Percentiles rank a stretch among this genome's conserved stretches.
These are phyloP conservation scores for Ophiostoma tasmaniense DNA, from an alignment of 2,329 filamentous ascomycete species.

Conservation along the genomic window DNA sequence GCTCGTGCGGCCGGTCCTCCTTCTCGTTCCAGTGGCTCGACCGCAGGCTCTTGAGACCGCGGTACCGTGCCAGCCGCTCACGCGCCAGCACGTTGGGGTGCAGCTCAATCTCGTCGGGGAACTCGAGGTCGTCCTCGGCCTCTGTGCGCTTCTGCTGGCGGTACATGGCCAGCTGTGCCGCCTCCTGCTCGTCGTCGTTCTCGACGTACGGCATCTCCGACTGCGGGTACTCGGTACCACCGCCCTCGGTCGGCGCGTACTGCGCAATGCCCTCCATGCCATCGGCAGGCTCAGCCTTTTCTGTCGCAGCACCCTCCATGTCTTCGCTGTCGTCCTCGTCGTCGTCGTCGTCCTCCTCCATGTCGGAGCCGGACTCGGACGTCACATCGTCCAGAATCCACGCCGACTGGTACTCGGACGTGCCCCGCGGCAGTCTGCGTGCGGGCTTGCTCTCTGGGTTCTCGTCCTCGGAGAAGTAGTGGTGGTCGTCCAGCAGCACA, in stretches of 20 bases:
- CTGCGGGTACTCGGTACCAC: conserved; percentile 74
- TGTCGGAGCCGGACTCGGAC: conserved; percentile 76
- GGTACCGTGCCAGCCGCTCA: conserved; percentile 77
- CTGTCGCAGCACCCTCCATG: conserved; percentile 42
- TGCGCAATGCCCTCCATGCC: conserved; percentile 63
- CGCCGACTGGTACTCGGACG: conserved; percentile 85
- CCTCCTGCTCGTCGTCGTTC: conserved; percentile 72
- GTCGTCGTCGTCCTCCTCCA: conserved; percentile 57
- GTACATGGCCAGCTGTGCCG: conserved; percentile 72
- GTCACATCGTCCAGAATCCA: conserved; percentile 78
- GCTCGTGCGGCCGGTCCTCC: conserved; percentile 79
- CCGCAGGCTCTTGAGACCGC: conserved; percentile 84
- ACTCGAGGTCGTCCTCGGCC: conserved; percentile 87
- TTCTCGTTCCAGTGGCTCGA: conserved; percentile 82
- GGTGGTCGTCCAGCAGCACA: conserved; percentile 89
- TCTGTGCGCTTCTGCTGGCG: conserved; percentile 70
- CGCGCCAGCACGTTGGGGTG: conserved; percentile 78
- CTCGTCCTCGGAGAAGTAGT: conserved; percentile 93
- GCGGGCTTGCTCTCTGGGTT: conserved; percentile 51
- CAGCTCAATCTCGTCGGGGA: conserved; percentile 94
- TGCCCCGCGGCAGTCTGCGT: conserved; percentile 77
- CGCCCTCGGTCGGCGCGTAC: conserved; percentile 60
- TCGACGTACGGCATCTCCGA: conserved; percentile 78
- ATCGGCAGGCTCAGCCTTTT: conserved; percentile 61
- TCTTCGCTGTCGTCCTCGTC: conserved; percentile 42